Evolutionary conservation across 1,139 yeast species (phyloP), one percentile per base, ranked within the genome.

Genomic region (Eremothecium coryli): DNA sequence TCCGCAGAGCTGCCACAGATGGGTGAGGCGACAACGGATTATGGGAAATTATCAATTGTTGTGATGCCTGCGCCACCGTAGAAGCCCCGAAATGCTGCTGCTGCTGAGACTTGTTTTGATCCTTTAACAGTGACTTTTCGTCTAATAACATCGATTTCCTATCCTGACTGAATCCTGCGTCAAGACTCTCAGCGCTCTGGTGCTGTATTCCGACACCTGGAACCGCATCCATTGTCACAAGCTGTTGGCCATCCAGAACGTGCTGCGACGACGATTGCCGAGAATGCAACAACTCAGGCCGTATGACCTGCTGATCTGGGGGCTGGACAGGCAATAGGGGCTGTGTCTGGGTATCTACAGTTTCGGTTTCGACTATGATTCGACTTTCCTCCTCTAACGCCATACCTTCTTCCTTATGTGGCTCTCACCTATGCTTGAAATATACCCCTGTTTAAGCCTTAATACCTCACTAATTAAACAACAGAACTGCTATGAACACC

Each of bases 311-410:
- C 34, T 23, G 33, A 21, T 13, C 30, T 4, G 30, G 22, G 4
- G 33, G 33, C 24, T 37, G 40, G 5, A 35, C 40, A 5, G 43
- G 42, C 15, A 43, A 36, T 3, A 39, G 26, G 28, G 39, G 38
- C n/a, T 40, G 33, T 4, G 44, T 39, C 4, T 57, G 50, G 10
- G 61, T 50, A 31, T 56, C 56, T 18, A 58, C 61, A 2, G 60
- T 56, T 39, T 58, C 63, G 9, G 61, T 54, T 38, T 57, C 63
- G 15, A 58, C 62, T 22, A 53, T 54, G 39, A 58, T 49, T 25
- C 49, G 48, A 35, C 48, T 46, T 16, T 43, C 52, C 31, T 52
- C 56, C 22, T 46, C 54, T 18, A 33, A 24, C 20, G 30, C 38
- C 35, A 33, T 27, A 7, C 36, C 33, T 8, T 7, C 22, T 20